Percentiles rank a stretch among this genome's conserved stretches.
phyloP scores from a whole-genome alignment of 805 yeast genomes.

The Saccharomyces cerevisiae region DNA sequence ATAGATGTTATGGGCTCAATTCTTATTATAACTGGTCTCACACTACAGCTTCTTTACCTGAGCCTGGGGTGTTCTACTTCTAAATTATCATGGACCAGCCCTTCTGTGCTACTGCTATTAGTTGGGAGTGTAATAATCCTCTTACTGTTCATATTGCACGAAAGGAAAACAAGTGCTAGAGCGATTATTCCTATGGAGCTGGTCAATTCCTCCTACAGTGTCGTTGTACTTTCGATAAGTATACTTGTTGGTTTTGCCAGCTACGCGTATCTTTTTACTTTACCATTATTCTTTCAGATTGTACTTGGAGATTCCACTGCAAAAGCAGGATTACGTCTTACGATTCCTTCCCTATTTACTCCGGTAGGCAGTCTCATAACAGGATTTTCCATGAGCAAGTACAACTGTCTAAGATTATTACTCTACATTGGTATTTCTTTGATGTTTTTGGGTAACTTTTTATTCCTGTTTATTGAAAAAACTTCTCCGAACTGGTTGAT shows the following conservation, averaged over 20 bases:
- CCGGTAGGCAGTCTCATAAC: constrained; percentile 38
- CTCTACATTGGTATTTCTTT: constrained; percentile 30
- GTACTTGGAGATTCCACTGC: constrained; percentile 35
- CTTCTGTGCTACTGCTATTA: constrained; percentile 3
- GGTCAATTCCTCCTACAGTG: constrained; percentile 4
- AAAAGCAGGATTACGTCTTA: constrained; percentile 35
- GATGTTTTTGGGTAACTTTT: constrained; percentile 32
- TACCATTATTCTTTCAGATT: constrained; percentile 38
- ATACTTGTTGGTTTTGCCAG: constrained; percentile 34
- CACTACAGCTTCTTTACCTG: constrained; percentile 22
- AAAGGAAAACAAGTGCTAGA: constrained; percentile 11
- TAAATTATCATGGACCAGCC: constrained; percentile 5
- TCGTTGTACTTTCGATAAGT: constrained; percentile 18
- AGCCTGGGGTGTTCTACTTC: constrained; percentile 7
- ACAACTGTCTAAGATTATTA: constrained; percentile 23
- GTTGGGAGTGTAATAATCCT: constrained; percentile 6
- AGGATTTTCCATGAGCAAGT: constrained; percentile 33
- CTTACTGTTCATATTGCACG: constrained; percentile 8
- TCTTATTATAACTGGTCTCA: constrained; percentile 29
- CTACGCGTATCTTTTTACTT: constrained; percentile 35
- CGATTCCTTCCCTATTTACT: constrained; percentile 35
- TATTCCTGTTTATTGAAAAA: constrained; percentile 21
- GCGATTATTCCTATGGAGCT: constrained; percentile 14
- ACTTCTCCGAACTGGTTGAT: constrained; percentile 23
- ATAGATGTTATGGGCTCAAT: constrained; percentile 33